These are phyloP conservation scores for Colletotrichum sp. DNA, from an alignment of 2,329 filamentous ascomycete species.

Conservation along the genomic window DNA sequence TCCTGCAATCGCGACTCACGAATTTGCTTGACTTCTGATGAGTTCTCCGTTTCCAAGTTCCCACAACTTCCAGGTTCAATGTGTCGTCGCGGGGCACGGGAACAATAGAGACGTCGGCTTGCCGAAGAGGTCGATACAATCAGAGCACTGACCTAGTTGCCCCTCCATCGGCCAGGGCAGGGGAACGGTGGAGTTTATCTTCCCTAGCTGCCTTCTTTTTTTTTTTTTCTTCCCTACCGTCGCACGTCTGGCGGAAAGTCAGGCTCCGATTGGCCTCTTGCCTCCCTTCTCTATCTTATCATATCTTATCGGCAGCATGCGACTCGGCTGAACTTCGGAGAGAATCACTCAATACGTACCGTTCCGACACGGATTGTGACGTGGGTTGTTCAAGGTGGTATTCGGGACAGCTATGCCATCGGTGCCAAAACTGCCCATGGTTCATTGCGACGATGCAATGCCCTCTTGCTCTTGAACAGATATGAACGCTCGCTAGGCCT, in stretches of 20 bases:
- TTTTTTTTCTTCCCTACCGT: neutral
- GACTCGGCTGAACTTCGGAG: slow-evolving; percentile 8
- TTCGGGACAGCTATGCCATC: slow-evolving; percentile 18
- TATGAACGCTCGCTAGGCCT: neutral
- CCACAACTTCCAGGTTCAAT: neutral
- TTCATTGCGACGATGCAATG: slow-evolving; percentile 3
- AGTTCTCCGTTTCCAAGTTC: neutral
- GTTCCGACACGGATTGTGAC: neutral
- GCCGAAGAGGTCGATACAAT: neutral
- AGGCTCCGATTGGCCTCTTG: slow-evolving; percentile 4
- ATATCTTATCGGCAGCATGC: neutral
- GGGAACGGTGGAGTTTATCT: slow-evolving; percentile 5
- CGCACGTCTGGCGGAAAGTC: neutral
- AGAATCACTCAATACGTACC: neutral
- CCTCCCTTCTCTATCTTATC: neutral
- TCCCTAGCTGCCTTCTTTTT: slow-evolving; percentile 2
- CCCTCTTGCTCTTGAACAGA: neutral
- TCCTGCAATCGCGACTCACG: neutral
- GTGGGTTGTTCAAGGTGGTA: slow-evolving; percentile 10
- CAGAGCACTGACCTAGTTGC: slow-evolving; percentile 1
- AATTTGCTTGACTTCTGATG: neutral
- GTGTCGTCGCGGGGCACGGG: slow-evolving; percentile 11
- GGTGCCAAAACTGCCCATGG: neutral
- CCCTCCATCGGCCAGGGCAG: slow-evolving; percentile 19
- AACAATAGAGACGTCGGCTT: neutral